A percentile compares a stretch with the other conserved stretches of the same genome.
Evolutionary conservation across 306 rosid species (phyloP).

Genomic region (Malus orientalis): DNA sequence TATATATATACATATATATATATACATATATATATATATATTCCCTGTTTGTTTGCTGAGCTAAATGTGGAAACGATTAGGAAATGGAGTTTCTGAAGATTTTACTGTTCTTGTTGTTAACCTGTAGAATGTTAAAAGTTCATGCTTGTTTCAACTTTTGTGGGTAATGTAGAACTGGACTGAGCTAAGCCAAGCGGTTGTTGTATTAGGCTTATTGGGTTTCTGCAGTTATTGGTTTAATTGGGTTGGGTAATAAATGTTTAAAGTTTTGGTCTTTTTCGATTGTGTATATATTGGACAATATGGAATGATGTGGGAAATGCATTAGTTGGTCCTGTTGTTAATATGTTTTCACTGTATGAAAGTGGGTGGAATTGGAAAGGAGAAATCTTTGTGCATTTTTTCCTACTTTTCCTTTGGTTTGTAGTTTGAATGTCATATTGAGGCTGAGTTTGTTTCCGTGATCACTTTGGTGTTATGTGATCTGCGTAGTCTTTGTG

Average conservation of each 20-base stretch:
- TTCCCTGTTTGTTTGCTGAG: conserved; percentile 9
- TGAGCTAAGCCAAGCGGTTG: neutral
- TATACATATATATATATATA: neutral
- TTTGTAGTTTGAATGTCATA: neutral
- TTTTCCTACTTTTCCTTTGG: neutral
- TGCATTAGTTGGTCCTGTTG: neutral
- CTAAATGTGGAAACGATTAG: neutral
- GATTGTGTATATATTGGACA: neutral
- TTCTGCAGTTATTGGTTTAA: neutral
- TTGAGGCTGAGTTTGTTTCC: neutral
- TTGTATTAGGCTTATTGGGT: conserved; percentile 3
- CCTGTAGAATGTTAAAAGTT: neutral
- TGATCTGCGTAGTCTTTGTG: neutral
- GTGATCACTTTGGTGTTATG: neutral
- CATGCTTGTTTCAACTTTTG: neutral
- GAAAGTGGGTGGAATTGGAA: neutral
- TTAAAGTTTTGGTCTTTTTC: conserved; percentile 8
- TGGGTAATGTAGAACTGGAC: conserved; percentile 10
- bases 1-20: too few relatives aligned
- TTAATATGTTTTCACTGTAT: neutral
- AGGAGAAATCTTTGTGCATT: neutral
- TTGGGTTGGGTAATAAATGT: neutral
- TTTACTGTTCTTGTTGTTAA: neutral
- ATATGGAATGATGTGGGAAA: neutral
- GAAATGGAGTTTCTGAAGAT: neutral